Evolutionary conservation across 208 protist genomes (phyloP).

Genomic region (Leishmania mexicana): DNA sequence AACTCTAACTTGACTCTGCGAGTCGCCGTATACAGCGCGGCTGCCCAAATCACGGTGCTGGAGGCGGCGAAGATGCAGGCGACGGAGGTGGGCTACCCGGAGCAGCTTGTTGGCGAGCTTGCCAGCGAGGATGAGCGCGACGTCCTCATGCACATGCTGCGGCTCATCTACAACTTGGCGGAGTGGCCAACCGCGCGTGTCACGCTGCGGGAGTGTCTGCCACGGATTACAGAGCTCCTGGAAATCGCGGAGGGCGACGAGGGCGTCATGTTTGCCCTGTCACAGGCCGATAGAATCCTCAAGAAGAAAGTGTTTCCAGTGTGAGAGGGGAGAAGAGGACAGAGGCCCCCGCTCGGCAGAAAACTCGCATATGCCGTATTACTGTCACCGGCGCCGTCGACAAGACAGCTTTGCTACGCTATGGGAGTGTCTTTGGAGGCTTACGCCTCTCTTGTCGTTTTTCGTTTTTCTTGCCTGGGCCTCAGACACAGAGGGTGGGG

Average conservation of each 20-base stretch:
- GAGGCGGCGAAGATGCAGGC: conserved; percentile 77
- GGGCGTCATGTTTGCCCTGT: conserved; percentile 26
- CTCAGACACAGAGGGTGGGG: too few species aligned
- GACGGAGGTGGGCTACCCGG: conserved; percentile 45
- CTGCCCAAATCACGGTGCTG: conserved; percentile 79
- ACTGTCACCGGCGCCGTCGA: not conserved
- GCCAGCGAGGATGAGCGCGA: conserved; percentile 78
- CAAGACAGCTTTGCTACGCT: not conserved
- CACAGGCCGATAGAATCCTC: conserved; percentile 28
- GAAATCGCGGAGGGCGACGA: conserved; percentile 46
- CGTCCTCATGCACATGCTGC: conserved; percentile 74
- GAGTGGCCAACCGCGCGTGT: conserved; percentile 63
- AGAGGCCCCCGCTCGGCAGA: not conserved
- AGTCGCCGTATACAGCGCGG: conserved; percentile 56
- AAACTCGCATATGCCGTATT: not conserved
- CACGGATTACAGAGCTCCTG: conserved; percentile 45
- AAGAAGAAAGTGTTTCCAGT: conserved; percentile 20
- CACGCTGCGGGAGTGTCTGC: conserved; percentile 42
- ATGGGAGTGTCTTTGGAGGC: not conserved
- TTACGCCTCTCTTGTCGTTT: not conserved
- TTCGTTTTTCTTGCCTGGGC: not conserved
- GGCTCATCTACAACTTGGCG: conserved; percentile 62
- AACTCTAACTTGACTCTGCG: conserved; percentile 72
- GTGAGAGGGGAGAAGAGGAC: not conserved
- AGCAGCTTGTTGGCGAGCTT: conserved; percentile 39